Evolutionary conservation across 1,284 basidiomycete genomes (phyloP).

Genomic region (Sporisorium iseilematis-ciliati): DNA sequence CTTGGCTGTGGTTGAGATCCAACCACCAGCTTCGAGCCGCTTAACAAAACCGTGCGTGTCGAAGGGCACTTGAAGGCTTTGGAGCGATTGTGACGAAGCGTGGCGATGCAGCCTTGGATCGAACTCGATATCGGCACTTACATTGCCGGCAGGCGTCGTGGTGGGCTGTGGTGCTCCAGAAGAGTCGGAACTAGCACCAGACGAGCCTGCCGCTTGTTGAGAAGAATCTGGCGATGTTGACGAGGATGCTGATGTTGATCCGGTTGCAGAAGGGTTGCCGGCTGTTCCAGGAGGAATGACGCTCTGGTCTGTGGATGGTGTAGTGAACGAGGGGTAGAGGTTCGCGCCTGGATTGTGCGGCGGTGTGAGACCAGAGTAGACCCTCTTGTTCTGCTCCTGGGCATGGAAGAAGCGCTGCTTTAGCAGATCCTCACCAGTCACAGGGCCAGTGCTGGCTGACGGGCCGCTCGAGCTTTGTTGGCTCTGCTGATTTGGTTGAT

Average conservation of each 20-base stretch:
- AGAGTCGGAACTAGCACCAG: slow-evolving; percentile 15
- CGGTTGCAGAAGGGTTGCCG: slow-evolving; percentile 1
- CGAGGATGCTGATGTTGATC: slow-evolving; percentile 11
- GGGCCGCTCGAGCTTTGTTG: slow-evolving; percentile 7
- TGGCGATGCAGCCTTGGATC: slow-evolving; percentile 32
- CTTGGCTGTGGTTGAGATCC: slow-evolving; percentile 35
- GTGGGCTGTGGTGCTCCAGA: slow-evolving; percentile 13
- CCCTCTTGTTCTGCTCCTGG: slow-evolving; percentile 56
- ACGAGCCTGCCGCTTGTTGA: slow-evolving; percentile 12
- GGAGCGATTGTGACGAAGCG: slow-evolving; percentile 36
- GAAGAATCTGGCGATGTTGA: slow-evolving; percentile 15
- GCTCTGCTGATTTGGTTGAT: slow-evolving; percentile 3
- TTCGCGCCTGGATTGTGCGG: slow-evolving; percentile 30
- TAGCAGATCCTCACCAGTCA: slow-evolving; percentile 52
- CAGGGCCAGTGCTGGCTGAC: slow-evolving; percentile 13
- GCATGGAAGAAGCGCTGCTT: slow-evolving; percentile 63
- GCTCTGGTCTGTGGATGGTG: slow-evolving; percentile 21
- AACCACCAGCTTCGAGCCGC: slow-evolving; percentile 60
- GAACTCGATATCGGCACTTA: slow-evolving; percentile 21
- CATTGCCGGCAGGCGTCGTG: not conserved
- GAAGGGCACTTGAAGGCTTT: slow-evolving; percentile 59
- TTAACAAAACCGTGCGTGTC: slow-evolving; percentile 64
- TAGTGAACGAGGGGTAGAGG: slow-evolving; percentile 42
- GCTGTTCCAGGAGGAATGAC: slow-evolving; percentile 14
- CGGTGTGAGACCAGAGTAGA: slow-evolving; percentile 36